Evolutionary conservation across 495 filamentous ascomycete genomes (phyloP).

Genomic region (Penicillium riverlandense): DNA sequence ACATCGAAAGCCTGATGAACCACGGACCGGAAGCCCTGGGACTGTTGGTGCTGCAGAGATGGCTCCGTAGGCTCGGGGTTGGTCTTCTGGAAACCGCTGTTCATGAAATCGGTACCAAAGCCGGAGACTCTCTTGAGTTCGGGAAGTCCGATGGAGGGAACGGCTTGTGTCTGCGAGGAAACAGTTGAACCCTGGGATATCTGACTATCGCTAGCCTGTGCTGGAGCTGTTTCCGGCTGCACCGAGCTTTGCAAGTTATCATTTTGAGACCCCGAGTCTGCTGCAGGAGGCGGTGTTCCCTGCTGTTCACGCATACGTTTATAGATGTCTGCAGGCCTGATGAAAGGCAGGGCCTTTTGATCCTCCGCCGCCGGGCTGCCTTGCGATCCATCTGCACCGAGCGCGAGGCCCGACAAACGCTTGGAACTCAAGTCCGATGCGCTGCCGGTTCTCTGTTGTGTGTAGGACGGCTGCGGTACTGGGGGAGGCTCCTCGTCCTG

Average conservation of each 20-base stretch:
- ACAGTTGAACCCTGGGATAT: background rate
- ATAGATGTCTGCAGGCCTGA: conserved; percentile 76
- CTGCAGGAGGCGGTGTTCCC: conserved; percentile 39
- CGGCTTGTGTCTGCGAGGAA: conserved; percentile 4
- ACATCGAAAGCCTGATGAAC: conserved; percentile 68
- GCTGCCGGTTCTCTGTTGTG: conserved; percentile 28
- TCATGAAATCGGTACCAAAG: conserved; percentile 45
- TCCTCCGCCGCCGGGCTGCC: conserved; percentile 9
- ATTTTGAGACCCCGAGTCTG: background rate
- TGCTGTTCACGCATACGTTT: conserved; percentile 62
- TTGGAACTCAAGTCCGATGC: conserved; percentile 17
- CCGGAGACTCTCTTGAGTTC: conserved; percentile 58
- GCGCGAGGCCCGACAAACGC: conserved; percentile 9
- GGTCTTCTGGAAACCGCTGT: conserved; percentile 10
- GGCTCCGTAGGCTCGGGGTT: conserved; percentile 10
- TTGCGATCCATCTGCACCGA: conserved; percentile 10
- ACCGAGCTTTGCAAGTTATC: background rate
- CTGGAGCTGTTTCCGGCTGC: too few relatives aligned
- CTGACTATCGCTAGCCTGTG: too few relatives aligned
- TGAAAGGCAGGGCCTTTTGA: conserved; percentile 52
- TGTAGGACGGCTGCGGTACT: conserved; percentile 29
- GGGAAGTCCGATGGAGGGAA: conserved; percentile 39
- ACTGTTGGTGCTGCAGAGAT: conserved; percentile 47
- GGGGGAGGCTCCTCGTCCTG: conserved; percentile 42
- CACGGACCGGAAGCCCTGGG: conserved; percentile 57